Base-by-base conservation (phyloP, 192 early-diverging fungal genomes). In the Lobosporangium transversale region DNA sequence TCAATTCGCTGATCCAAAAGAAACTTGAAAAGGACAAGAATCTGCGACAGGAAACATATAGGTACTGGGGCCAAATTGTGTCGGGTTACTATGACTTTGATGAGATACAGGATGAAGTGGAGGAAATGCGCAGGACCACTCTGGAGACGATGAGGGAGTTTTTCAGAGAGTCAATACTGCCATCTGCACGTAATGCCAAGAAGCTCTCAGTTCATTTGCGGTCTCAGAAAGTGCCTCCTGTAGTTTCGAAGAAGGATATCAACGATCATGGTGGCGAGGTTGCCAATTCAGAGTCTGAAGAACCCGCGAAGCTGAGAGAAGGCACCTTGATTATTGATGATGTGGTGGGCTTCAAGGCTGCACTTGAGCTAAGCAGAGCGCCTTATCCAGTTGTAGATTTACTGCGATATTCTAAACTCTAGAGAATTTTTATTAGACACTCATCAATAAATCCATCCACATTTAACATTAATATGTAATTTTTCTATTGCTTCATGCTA, bases 21-120 rank as follows among this genome's bases (percentile, higher is more conserved):
- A 87, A 90, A 67, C 65, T 90, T 36, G 96, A 96, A 69, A 94
- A 95, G 83, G 88, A 91, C 54, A 96, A 97, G 84, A 95, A 95
- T 60, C 48, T 98, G 53, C 74, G 79, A 11, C 88, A 94, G 54
- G 94, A 95, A 71, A 82, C 89, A 18, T 82, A 85, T 58, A 84
- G 88, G 52, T 86, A 91, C 62, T 95, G 92, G 94, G 79, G 66
- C 3, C 91, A 93, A 66, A 90, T 98, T 30, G 78, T 80, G 20
- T 87, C 84, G 18, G 86, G 88, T 1, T 94, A 94, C 79, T 98
- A 94, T 80, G 88, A 94, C 79, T 97, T 97, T 85, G 88, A 95
- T 60, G 86, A 89, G 59, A 73, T 84, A 12, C 81, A 88, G 10
- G 75, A 54, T 33, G 92, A 93, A 60, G 89, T 92, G 2, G 74